A percentile compares a stretch with the other conserved stretches of the same genome.
Conservation (phyloP, 2,329 filamentous ascomycete genomes). For the Neurospora sp. region DNA sequence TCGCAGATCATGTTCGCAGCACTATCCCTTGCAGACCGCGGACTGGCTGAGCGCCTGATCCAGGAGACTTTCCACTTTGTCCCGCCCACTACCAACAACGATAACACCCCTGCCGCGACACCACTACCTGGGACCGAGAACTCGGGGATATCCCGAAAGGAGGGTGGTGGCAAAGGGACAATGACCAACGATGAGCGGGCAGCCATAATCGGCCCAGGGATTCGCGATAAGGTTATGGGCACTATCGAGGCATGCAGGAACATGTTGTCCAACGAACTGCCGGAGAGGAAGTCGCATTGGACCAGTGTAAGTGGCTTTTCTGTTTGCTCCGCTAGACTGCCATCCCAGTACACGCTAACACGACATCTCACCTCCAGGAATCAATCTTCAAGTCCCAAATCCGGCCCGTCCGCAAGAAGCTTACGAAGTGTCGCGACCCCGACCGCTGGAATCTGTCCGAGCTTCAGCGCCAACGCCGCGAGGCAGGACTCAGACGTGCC, state of each 20-base stretch:
- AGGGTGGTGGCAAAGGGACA: not conserved
- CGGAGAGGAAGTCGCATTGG: constrained; percentile 46
- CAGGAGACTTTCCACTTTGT: constrained; percentile 28
- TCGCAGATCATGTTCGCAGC: constrained; percentile 88
- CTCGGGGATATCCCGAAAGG: constrained; percentile 8
- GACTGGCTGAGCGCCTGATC: constrained; percentile 43
- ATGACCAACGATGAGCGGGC: constrained; percentile 15
- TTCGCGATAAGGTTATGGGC: constrained; percentile 39
- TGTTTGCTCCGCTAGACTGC: not conserved
- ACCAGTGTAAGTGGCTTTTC: constrained; percentile 31
- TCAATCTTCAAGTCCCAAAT: constrained; percentile 31
- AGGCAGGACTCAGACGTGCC: constrained; percentile 34
- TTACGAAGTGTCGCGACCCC: constrained; percentile 65
- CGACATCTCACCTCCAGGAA: constrained; percentile 18
- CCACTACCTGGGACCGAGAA: constrained; percentile 8
- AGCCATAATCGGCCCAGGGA: constrained; percentile 18
- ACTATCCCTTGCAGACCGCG: constrained; percentile 63
- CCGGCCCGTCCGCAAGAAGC: constrained; percentile 47
- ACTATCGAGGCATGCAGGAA: constrained; percentile 41
- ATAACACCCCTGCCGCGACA: constrained; percentile 14
- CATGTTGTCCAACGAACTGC: constrained; percentile 47
- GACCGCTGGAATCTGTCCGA: constrained; percentile 64
- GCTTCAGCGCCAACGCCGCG: constrained; percentile 54
- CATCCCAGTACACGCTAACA: not conserved
- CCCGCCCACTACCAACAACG: constrained; percentile 14